A percentile compares a stretch with the other conserved stretches of the same genome.
Conservation (phyloP, 75 land plant genomes). For the Selaginella moellendorffii region DNA sequence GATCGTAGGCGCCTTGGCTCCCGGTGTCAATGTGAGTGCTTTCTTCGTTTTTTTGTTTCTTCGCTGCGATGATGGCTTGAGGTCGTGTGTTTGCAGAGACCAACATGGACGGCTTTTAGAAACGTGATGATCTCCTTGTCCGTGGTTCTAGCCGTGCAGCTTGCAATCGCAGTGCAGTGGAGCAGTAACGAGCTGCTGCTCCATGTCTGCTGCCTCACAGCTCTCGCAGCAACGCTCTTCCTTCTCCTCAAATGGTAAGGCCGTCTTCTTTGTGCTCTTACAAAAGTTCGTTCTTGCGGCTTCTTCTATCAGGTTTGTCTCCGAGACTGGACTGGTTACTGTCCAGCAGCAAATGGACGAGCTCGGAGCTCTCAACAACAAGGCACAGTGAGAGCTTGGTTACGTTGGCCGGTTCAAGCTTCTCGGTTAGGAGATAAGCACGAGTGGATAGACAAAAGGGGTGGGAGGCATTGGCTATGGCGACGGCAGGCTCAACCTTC, state of each 20-base stretch:
- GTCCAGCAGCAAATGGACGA: conserved; percentile 7
- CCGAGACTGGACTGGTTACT: conserved; percentile 1
- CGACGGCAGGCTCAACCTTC: not conserved
- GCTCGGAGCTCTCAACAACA: not conserved
- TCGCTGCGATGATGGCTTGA: not conserved
- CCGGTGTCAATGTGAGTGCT: not conserved
- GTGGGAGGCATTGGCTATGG: too few species aligned
- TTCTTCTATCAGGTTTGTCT: not conserved
- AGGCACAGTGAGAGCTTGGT: not conserved
- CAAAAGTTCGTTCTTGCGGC: not conserved
- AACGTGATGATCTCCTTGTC: conserved; percentile 4
- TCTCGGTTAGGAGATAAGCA: not conserved
- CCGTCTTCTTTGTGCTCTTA: not conserved
- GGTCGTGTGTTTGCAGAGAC: conserved; percentile 3
- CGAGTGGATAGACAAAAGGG: not conserved
- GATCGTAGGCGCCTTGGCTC: not conserved
- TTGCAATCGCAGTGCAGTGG: not conserved
- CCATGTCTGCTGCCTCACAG: conserved; percentile 2
- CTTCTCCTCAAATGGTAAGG: conserved; percentile 7
- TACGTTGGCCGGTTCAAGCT: not conserved
- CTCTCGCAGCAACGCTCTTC: conserved; percentile 1
- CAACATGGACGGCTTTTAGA: conserved; percentile 6
- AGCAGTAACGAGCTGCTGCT: not conserved
- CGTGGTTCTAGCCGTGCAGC: not conserved
- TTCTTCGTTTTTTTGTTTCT: not conserved